Conservation (phyloP, 2,329 filamentous ascomycete genomes). For the Penicillium brevicompactum region DNA sequence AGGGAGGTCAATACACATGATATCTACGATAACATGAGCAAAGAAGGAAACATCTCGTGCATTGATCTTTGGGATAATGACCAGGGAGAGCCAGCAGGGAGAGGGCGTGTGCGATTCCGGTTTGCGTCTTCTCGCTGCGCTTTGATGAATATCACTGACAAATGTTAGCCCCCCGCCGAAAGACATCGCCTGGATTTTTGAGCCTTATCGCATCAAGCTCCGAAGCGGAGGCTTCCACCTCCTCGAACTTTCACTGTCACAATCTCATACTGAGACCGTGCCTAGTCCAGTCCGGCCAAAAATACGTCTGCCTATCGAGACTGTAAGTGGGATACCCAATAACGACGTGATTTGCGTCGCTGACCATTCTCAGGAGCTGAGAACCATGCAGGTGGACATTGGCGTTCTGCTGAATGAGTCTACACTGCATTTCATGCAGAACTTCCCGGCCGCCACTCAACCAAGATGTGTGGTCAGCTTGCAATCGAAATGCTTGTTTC, state of each 20-base stretch:
- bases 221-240: constrained; percentile 17
- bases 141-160: background rate
- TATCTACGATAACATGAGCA: constrained; percentile 56
- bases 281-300: constrained; percentile 38
- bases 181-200: constrained; percentile 53
- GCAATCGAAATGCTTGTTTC: constrained; percentile 44
- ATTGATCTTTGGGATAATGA: constrained; percentile 59
- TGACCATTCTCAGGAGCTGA: constrained; percentile 39
- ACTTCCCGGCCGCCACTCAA: constrained; percentile 34
- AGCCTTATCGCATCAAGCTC: constrained; percentile 31
- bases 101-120: constrained; percentile 58
- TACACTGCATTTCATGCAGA: constrained; percentile 63
- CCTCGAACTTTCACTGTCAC: background rate
- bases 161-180: constrained; percentile 53
- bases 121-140: constrained; percentile 16
- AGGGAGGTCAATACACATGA: constrained; percentile 35
- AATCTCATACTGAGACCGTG: constrained; percentile 14
- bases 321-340: constrained; percentile 31
- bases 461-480: constrained; percentile 45
- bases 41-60: constrained; percentile 55
- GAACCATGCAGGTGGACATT: constrained; percentile 58
- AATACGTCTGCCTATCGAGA: constrained; percentile 36
- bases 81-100: constrained; percentile 42
- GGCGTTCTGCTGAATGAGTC: constrained; percentile 59
- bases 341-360: background rate